Conservation (phyloP, 148 eudicot species). For the Selenicereus undatus region DNA sequence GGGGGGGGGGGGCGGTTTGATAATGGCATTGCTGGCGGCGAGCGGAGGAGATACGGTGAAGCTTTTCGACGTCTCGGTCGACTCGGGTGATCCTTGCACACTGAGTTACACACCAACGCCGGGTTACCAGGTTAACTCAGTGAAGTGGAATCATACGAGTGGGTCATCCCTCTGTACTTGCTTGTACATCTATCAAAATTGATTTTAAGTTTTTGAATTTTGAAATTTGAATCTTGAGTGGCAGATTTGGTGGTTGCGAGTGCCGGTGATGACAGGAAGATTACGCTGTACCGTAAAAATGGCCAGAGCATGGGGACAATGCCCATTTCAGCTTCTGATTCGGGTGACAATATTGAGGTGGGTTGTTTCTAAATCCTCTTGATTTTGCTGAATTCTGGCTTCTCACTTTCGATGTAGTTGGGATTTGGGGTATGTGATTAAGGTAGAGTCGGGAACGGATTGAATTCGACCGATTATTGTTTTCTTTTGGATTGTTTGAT, state of each 20-base stretch:
- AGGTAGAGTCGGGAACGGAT: too few species aligned
- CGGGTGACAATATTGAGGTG: slow-evolving; percentile 74
- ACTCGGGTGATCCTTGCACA: slow-evolving; percentile 76
- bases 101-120: slow-evolving; percentile 72
- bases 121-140: slow-evolving; percentile 56
- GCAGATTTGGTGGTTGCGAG: slow-evolving; percentile 98
- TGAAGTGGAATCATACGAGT: slow-evolving; percentile 98
- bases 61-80: slow-evolving; percentile 71
- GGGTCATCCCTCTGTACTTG: neutral
- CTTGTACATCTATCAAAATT: neutral
- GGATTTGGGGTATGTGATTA: too few species aligned
- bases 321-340: slow-evolving; percentile 24
- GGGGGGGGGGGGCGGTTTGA: neutral
- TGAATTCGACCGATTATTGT: too few species aligned
- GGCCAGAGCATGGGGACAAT: slow-evolving; percentile 80
- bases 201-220: neutral
- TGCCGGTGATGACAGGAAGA: slow-evolving; percentile 86
- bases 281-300: slow-evolving; percentile 72
- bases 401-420: too few species aligned
- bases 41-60: slow-evolving; percentile 89
- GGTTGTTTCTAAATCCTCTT: neutral
- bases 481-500: too few species aligned
- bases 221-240: neutral
- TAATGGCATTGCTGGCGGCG: slow-evolving; percentile 63
- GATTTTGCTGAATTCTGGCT: neutral